Base-by-base conservation (phyloP, 768 basidiomycete genomes). In the Naganishia vaughanmartiniae region DNA sequence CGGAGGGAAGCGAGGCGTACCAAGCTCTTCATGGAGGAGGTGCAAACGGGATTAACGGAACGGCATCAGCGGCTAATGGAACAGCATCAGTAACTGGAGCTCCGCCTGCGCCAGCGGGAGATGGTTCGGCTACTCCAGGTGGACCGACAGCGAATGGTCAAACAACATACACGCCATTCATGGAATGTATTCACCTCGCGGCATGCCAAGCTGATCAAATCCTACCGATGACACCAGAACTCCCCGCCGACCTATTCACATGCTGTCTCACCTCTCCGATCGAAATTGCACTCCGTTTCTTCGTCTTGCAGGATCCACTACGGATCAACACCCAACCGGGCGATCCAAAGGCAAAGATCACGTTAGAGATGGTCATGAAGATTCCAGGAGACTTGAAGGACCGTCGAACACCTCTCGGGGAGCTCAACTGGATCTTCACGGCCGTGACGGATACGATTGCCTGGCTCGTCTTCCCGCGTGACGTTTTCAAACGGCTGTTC, bases 391-490 rank as follows among this genome's bases (percentile, higher is more conserved):
- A 97, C 78, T 86, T 98, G 71, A 96, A 95, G 82, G 96, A 99
- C 77, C 87, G 96, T 24, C 87, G 94, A 30, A 98, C 96, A 0
- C 94, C 96, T 0, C 84, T 99, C 0, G 96, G 96, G 63, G 96
- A 99, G 82, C 86, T 99, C n/a, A 96, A 95, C 79, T 99, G 96
- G 96, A 98, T 98, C 73, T 98, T 98, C 83, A 98, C 93, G 0
- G 93, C 95, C 39, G 91, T 99, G 68, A 98, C 96, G 19, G 96
- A 99, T 82, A 98, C 96, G 11, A 98, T 99, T 72, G 96, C 96
- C 9, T 99, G 96, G 96, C 94, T 94, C 17, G 91, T 92, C 2
- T 95, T 99, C 80, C 90, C 93, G 46, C 87, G 89, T 55, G 93
- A 96, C 45, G 87, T 92, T 4, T 98, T 99, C 82, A 93, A 93